Evolutionary conservation across 805 yeast species (phyloP).

Genomic region (Wickerhamomyces chambardii): DNA sequence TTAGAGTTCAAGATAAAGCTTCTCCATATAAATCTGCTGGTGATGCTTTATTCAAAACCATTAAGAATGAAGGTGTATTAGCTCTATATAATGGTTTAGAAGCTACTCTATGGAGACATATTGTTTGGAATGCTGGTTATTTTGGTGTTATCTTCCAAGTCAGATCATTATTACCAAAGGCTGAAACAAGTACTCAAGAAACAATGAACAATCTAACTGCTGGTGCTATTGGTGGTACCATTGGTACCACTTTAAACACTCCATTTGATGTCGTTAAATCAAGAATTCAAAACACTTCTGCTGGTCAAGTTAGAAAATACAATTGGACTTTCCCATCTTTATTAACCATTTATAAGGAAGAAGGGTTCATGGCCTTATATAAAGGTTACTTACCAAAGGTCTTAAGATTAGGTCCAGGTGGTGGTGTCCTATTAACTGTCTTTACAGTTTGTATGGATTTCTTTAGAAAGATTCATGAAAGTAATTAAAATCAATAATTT

Average conservation of each 20-base stretch:
- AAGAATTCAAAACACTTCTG: constrained; percentile 75
- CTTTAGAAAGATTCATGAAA: constrained; percentile 42
- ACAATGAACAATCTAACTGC: constrained; percentile 82
- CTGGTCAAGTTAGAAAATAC: constrained; percentile 78
- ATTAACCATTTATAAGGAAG: constrained; percentile 70
- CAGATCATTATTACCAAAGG: constrained; percentile 68
- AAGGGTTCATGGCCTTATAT: constrained; percentile 86
- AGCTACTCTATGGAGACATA: constrained; percentile 96
- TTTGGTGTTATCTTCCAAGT: constrained; percentile 92
- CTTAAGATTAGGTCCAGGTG: constrained; percentile 97
- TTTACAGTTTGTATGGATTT: constrained; percentile 92
- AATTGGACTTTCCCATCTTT: constrained; percentile 88
- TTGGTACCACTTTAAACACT: constrained; percentile 91
- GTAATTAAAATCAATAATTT: no score
- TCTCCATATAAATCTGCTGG: constrained; percentile 78
- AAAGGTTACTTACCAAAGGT: constrained; percentile 98
- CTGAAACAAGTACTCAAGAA: constrained; percentile 61
- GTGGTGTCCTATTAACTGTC: constrained; percentile 96
- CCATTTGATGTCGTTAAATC: constrained; percentile 98
- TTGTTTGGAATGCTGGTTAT: constrained; percentile 96
- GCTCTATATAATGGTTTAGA: constrained; percentile 93
- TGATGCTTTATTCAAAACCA: constrained; percentile 69
- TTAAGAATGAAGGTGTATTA: constrained; percentile 66
- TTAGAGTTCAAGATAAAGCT: constrained; percentile 84
- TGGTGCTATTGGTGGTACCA: constrained; percentile 95